Evolutionary conservation across 805 yeast species (phyloP).

Genomic region (Candida taoyuanica): DNA sequence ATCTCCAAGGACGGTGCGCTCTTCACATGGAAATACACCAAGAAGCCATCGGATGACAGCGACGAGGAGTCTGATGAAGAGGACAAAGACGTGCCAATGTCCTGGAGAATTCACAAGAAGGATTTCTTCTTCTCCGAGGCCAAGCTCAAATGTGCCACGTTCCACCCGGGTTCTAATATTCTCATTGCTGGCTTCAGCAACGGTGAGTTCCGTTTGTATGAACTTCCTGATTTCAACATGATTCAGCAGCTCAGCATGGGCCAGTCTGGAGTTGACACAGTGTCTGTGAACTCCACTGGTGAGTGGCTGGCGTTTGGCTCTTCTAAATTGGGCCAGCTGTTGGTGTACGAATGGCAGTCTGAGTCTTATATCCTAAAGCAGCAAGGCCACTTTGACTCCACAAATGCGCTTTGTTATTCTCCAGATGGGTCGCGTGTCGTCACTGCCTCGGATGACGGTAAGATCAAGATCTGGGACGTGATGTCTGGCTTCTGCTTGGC

Average conservation of each 20-base stretch:
- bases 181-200: conserved; percentile 84
- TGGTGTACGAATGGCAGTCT: conserved; percentile 98
- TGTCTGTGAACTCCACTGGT: conserved; percentile 74
- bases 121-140: conserved; percentile 68
- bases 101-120: conserved; percentile 82
- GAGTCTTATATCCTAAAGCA: conserved; percentile 93
- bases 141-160: conserved; percentile 74
- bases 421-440: conserved; percentile 93
- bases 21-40: conserved; percentile 84
- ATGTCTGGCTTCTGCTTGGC: conserved; percentile 87
- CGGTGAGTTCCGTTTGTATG: conserved; percentile 90
- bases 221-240: conserved; percentile 71
- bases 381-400: conserved; percentile 94
- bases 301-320: conserved; percentile 99
- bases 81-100: conserved; percentile 40
- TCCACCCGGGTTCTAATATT: conserved; percentile 66
- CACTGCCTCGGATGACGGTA: conserved; percentile 96
- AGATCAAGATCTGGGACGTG: conserved; percentile 94
- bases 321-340: conserved; percentile 79
- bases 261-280: conserved; percentile 80
- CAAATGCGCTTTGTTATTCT: conserved; percentile 79
- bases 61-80: conserved; percentile 39
- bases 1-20: conserved; percentile 93
- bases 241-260: conserved; percentile 91
- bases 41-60: conserved; percentile 41